Conservation (phyloP, 202 grass and related monocot species). For the Hordeum pubiflorum region DNA sequence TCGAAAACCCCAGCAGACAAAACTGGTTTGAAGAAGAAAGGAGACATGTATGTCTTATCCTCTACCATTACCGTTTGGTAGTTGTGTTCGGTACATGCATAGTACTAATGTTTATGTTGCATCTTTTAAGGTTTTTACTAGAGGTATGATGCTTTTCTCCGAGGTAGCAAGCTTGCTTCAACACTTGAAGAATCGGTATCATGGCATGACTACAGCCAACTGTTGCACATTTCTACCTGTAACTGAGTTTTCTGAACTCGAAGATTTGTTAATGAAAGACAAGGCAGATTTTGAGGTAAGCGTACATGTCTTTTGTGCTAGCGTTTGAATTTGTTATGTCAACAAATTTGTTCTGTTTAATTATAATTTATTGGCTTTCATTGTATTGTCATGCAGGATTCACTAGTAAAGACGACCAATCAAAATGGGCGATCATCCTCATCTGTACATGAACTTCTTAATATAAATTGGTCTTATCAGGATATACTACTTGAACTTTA, state of each 20-base stretch:
- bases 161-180: constrained; percentile 55
- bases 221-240: constrained; percentile 29
- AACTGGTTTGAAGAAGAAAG: constrained; percentile 66
- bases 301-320: constrained; percentile 16
- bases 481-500: constrained; percentile 77
- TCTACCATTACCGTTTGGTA: constrained; percentile 5
- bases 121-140: constrained; percentile 61
- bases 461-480: constrained; percentile 80
- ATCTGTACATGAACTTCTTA: constrained; percentile 50
- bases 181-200: constrained; percentile 49
- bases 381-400: constrained; percentile 38
- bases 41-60: constrained; percentile 50
- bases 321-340: background rate
- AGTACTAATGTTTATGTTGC: constrained; percentile 20
- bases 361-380: constrained; percentile 19
- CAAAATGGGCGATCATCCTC: constrained; percentile 29
- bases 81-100: constrained; percentile 18
- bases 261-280: constrained; percentile 67
- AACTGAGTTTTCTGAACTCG: constrained; percentile 57
- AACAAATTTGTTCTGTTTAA: constrained; percentile 16
- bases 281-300: constrained; percentile 71
- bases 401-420: constrained; percentile 37
- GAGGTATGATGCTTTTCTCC: constrained; percentile 54
- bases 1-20: constrained; percentile 56
- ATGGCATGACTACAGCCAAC: constrained; percentile 19